Conservation (phyloP, 1,139 yeast species). For the Pneumocystis canis region DNA sequence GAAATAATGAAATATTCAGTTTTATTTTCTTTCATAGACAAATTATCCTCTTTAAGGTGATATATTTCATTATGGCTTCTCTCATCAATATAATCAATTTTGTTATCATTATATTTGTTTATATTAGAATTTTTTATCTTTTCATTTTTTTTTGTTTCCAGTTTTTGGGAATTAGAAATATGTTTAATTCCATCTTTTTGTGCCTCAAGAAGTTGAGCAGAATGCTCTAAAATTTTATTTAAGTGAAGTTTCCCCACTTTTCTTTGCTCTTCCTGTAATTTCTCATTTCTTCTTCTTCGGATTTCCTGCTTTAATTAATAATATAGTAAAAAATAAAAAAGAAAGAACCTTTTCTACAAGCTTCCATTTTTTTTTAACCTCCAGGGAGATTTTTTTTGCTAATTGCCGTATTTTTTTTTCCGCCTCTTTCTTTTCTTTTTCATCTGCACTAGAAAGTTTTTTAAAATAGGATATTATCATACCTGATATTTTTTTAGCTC, state of each 20-base stretch:
- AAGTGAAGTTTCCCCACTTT: constrained; percentile 77
- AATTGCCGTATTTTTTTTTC: constrained; percentile 38
- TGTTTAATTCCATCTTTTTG: constrained; percentile 31
- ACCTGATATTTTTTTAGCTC: constrained; percentile 57
- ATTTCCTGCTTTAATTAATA: constrained; percentile 18
- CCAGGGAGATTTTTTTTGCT: constrained; percentile 67
- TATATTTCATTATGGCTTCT: constrained; percentile 1
- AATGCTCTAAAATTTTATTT: constrained; percentile 77
- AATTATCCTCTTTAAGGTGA: constrained; percentile 20
- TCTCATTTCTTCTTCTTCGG: constrained; percentile 28
- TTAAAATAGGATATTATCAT: constrained; percentile 82
- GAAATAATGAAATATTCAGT: background rate
- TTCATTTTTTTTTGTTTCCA: constrained; percentile 12
- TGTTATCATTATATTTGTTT: constrained; percentile 14
- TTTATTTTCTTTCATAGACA: constrained; percentile 14
- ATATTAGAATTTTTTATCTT: constrained; percentile 16
- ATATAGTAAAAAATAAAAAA: constrained; percentile 18
- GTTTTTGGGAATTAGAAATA: constrained; percentile 17
- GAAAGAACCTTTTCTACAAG: constrained; percentile 72
- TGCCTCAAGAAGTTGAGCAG: constrained; percentile 78
- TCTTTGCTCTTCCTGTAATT: constrained; percentile 36
- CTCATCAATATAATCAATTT: constrained; percentile 8
- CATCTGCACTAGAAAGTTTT: constrained; percentile 76
- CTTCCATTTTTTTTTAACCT: constrained; percentile 81
- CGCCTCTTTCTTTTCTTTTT: constrained; percentile 55